Conservation (phyloP, 495 filamentous ascomycete species). For the Aspergillus incahuasiensis region DNA sequence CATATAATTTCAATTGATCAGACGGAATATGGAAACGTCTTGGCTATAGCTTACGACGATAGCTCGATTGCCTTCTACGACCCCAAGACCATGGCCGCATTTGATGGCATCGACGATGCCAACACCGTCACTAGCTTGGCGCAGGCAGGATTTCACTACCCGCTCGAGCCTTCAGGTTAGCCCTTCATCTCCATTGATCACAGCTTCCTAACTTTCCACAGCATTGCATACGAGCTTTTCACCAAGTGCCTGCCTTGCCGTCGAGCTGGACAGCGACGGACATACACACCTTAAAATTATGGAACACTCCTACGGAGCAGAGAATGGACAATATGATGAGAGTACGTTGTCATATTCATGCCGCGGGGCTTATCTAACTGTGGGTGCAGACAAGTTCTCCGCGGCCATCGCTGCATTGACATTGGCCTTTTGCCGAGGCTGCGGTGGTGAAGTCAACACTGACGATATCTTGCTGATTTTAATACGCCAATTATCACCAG, state of each 20-base stretch:
- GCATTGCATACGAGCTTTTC: constrained; percentile 67
- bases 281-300: constrained; percentile 59
- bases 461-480: constrained; percentile 74
- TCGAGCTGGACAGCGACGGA: constrained; percentile 60
- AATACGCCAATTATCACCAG: constrained; percentile 41
- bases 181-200: background rate
- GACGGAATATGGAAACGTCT: constrained; percentile 59
- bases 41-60: constrained; percentile 69
- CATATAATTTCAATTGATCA: constrained; percentile 63
- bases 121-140: constrained; percentile 61
- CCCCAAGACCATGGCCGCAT: constrained; percentile 59
- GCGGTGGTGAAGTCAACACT: constrained; percentile 52
- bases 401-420: constrained; percentile 55
- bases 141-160: constrained; percentile 70
- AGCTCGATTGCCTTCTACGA: constrained; percentile 76
- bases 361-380: constrained; percentile 10
- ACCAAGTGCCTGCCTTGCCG: constrained; percentile 65
- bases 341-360: constrained; percentile 25
- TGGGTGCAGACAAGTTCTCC: constrained; percentile 40
- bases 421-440: constrained; percentile 54
- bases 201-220: constrained; percentile 21
- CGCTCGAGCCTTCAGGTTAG: constrained; percentile 28
- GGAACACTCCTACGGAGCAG: constrained; percentile 45
- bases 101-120: constrained; percentile 57
- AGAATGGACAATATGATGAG: constrained; percentile 36